These are phyloP conservation scores for Fusarium napiforme DNA, from an alignment of 2,329 filamentous ascomycete species.

Conservation along the genomic window DNA sequence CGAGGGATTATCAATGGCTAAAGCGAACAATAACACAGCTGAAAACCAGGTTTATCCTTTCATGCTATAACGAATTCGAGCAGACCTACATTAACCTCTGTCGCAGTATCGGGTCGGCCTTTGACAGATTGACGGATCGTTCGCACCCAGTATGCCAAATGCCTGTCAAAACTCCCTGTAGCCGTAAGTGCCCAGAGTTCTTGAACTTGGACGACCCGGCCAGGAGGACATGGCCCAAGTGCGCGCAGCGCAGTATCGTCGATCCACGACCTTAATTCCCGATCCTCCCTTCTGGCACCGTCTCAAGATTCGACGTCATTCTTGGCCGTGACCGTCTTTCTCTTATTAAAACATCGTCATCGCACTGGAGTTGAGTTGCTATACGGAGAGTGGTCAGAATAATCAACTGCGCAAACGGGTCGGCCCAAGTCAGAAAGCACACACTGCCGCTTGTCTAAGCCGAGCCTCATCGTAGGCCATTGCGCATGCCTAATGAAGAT, in stretches of 20 bases:
- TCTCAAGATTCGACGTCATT: slow-evolving; percentile 42
- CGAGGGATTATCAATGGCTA: slow-evolving; percentile 10
- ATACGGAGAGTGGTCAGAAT: slow-evolving; percentile 4
- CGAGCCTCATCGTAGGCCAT: slow-evolving; percentile 21
- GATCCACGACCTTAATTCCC: slow-evolving; percentile 43
- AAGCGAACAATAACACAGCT: slow-evolving; percentile 9
- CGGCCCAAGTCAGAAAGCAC: not conserved
- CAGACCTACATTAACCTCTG: slow-evolving; percentile 16
- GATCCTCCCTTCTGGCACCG: slow-evolving; percentile 37
- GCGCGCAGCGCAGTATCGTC: slow-evolving; percentile 35
- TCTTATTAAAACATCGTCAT: slow-evolving; percentile 38
- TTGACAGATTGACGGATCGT: slow-evolving; percentile 7
- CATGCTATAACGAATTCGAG: slow-evolving; percentile 14
- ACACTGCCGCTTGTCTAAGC: slow-evolving; percentile 34
- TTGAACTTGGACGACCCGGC: not conserved
- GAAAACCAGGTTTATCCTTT: slow-evolving; percentile 14
- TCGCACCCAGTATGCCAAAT: not conserved
- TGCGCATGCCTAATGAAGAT: slow-evolving; percentile 1
- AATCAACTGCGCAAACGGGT: slow-evolving; percentile 12
- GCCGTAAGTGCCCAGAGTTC: not conserved
- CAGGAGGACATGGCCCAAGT: slow-evolving; percentile 15
- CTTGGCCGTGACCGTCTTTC: slow-evolving; percentile 23
- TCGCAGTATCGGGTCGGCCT: not conserved
- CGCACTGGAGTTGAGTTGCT: slow-evolving; percentile 13
- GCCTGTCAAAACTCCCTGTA: slow-evolving; percentile 5